These are phyloP conservation scores for Epicoccum sorghinum DNA, from an alignment of 2,329 filamentous ascomycete genomes.

Conservation along the genomic window DNA sequence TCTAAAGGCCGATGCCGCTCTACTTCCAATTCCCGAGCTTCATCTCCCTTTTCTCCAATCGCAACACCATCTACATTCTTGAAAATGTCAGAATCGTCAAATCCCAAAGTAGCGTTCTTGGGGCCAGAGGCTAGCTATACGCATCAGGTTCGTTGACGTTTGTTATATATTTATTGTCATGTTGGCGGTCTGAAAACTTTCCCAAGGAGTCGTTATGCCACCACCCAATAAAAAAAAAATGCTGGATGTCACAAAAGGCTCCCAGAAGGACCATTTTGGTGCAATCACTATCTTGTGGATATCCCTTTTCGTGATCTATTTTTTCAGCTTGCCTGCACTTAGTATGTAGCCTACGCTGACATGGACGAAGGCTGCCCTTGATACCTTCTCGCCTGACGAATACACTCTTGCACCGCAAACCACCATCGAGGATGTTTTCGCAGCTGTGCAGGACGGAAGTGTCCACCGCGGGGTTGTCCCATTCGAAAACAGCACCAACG, in stretches of 20 bases:
- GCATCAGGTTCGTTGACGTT: conserved; percentile 62
- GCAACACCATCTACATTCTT: conserved; percentile 2
- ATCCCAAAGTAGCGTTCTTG: conserved; percentile 60
- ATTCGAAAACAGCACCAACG: conserved; percentile 96
- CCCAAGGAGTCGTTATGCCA: conserved; percentile 4
- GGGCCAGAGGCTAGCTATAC: conserved; percentile 71
- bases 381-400: conserved; percentile 51
- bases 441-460: conserved; percentile 70
- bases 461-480: conserved; percentile 81
- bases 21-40: conserved; percentile 5
- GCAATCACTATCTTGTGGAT: no score
- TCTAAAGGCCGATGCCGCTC: conserved; percentile 21
- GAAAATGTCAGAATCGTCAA: conserved; percentile 23
- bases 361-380: conserved; percentile 58
- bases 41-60: neutral
- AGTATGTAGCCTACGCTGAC: neutral
- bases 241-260: no score
- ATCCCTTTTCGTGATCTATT: neutral
- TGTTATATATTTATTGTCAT: neutral
- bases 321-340: neutral
- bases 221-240: neutral
- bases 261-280: no score
- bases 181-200: neutral
- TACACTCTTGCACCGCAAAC: conserved; percentile 50
- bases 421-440: conserved; percentile 74